A percentile compares a stretch with the other conserved stretches of the same genome.
Evolutionary conservation across 495 filamentous ascomycete genomes (phyloP).

Genomic region (Tuber magnatum): DNA sequence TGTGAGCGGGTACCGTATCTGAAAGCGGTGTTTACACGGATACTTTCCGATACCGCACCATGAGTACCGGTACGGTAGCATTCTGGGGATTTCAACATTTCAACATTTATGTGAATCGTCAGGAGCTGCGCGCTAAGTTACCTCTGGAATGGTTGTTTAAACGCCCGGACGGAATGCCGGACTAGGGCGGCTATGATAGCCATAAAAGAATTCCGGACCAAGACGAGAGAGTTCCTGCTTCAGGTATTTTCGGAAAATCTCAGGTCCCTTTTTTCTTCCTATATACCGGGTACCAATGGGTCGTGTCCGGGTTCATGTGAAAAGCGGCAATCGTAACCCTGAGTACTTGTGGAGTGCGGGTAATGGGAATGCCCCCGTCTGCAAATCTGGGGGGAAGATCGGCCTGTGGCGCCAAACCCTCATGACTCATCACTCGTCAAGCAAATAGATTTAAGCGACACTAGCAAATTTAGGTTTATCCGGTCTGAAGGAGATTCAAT

Average conservation of each 20-base stretch:
- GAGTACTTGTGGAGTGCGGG: not conserved
- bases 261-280: not conserved
- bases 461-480: not conserved
- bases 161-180: not conserved
- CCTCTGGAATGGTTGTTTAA: not conserved
- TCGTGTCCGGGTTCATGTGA: not conserved
- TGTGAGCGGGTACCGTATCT: not conserved
- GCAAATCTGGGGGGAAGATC: not conserved
- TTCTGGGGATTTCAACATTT: not conserved
- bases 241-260: not conserved
- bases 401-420: not conserved
- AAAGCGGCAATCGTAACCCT: not conserved
- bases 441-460: not conserved
- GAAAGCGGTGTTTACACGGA: not conserved
- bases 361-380: not conserved
- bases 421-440: not conserved
- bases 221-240: not conserved
- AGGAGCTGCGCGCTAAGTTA: not conserved
- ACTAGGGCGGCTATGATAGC: not conserved
- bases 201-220: not conserved
- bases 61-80: too few relatives aligned
- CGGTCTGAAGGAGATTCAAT: not conserved
- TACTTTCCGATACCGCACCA: not conserved
- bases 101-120: not conserved
- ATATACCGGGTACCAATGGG: too few relatives aligned